Base-by-base conservation (phyloP, 176 grass and related monocot genomes). In the Rhynchospora pubera region DNA sequence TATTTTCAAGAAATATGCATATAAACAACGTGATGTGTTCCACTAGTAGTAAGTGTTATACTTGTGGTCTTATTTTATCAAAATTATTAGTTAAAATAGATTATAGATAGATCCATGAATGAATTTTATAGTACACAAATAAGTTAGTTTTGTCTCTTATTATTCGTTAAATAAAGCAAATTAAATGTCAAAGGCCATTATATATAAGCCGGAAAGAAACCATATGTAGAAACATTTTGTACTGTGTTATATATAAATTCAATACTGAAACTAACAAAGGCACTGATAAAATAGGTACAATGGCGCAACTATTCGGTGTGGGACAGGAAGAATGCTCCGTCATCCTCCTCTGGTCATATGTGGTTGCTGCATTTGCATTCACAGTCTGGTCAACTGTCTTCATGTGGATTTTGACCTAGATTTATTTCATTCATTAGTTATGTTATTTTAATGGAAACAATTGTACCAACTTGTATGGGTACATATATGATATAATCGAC, bases 241-340 rank as follows among this genome's bases (percentile, higher is more conserved):
- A 11, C 48, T 51, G 1, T 51, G 48, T 51, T 51, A 9, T 7
- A 10, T 9, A 51, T n/a, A n/a, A n/a, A n/a, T 51, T 5, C 6
- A 21, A 60, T 7, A 23, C n/a, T n/a, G 19, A n/a, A 61, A 22
- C 58, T 61, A 61, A 60, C 57, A 8, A 51, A 14, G 51, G 44
- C 22, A n/a, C 32, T 42, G 3, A 24, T 4, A 34, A 52, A 64
- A 73, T 61, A 86, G 84, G 62, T 46, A 86, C 84, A 70, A 86
- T 86, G 76, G 48, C 84, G 53, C 76, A 86, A 61, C 77, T 86
- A 56, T 86, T 68, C 66, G 62, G 66, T 71, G 63, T 86, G 64
- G 84, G 60, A 52, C 84, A 86, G 30, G 76, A 86, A 65, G 76
- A 86, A 48, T 86, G 84, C 76, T 86, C 84, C 59, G 62, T 86